Percentiles rank a stretch among this genome's conserved stretches.
Evolutionary conservation across 768 basidiomycete genomes (phyloP).

Genomic region (Lentinula edodes): DNA sequence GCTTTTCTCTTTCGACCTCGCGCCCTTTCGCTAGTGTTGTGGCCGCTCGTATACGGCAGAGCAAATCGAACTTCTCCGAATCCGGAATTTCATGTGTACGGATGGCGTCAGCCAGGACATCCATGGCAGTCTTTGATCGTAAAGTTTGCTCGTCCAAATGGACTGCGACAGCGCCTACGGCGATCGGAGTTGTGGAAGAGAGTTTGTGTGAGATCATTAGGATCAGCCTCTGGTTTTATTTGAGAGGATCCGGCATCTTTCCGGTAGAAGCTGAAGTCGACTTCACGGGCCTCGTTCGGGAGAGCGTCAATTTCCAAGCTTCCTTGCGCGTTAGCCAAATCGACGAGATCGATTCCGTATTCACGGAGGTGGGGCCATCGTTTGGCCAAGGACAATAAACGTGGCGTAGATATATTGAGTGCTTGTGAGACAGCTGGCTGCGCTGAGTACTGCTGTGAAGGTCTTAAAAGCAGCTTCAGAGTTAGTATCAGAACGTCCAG

Average conservation of each 20-base stretch:
- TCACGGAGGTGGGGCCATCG: conserved; percentile 83
- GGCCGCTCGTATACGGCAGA: conserved; percentile 83
- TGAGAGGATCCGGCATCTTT: conserved; percentile 42
- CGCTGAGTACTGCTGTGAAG: conserved; percentile 91
- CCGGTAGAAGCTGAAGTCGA: conserved; percentile 77
- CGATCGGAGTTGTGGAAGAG: conserved; percentile 22
- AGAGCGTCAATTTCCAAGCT: conserved; percentile 51
- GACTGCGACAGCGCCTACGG: conserved; percentile 52
- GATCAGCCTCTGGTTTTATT: conserved; percentile 41
- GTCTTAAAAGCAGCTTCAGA: conserved; percentile 82
- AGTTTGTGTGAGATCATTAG: conserved; percentile 46
- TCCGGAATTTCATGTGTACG: conserved; percentile 67
- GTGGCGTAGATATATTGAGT: conserved; percentile 75
- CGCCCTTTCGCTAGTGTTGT: conserved; percentile 55
- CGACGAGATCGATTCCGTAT: conserved; percentile 68
- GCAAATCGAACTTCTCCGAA: conserved; percentile 80
- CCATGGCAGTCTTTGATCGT: conserved; percentile 60
- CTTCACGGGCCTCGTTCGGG: conserved; percentile 70
- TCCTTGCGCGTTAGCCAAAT: conserved; percentile 58
- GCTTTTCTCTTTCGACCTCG: conserved; percentile 66
- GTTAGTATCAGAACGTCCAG: conserved; percentile 81
- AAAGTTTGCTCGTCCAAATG: conserved; percentile 60
- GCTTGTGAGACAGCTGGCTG: conserved; percentile 80
- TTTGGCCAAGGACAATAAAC: conserved; percentile 77
- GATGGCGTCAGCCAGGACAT: conserved; percentile 69